A percentile compares a stretch with the other conserved stretches of the same genome.
These are phyloP conservation scores for Ettlia oleoabundans DNA, from an alignment of 139 green algal species.

Conservation along the genomic window DNA sequence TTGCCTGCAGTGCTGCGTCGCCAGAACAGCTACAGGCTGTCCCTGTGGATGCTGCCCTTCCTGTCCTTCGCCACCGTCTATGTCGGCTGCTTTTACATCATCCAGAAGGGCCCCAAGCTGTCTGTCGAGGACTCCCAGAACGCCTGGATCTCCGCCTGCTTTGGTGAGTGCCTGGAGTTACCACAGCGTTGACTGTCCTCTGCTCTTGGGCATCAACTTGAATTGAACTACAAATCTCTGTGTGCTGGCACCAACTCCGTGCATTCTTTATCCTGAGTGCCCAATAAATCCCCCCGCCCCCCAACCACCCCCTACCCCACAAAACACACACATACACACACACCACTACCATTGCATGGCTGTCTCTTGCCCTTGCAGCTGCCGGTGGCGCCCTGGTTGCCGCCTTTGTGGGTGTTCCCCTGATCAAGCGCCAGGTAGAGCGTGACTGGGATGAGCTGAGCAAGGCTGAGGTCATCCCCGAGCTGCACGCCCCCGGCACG, in stretches of 20 bases:
- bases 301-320: too few species aligned
- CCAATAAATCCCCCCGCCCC: too few species aligned
- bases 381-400: slow-evolving; percentile 13
- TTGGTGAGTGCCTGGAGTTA: slow-evolving; percentile 6
- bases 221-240: too few species aligned
- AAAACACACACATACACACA: too few species aligned
- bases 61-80: slow-evolving; percentile 58
- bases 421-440: slow-evolving; percentile 40
- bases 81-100: slow-evolving; percentile 60
- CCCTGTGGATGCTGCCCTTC: slow-evolving; percentile 36
- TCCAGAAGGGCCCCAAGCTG: slow-evolving; percentile 58
- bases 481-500: background rate
- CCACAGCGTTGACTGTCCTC: background rate
- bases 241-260: too few species aligned
- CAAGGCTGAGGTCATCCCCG: slow-evolving; percentile 16
- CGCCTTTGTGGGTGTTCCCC: background rate
- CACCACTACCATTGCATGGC: background rate
- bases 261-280: too few species aligned
- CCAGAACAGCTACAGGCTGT: slow-evolving; percentile 36
- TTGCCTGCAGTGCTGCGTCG: slow-evolving; percentile 19
- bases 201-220: too few species aligned
- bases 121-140: slow-evolving; percentile 20
- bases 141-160: slow-evolving; percentile 46
- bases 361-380: background rate
- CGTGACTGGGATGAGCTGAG: slow-evolving; percentile 27